Evolutionary conservation across 352 stramenopile species (phyloP), one percentile per base, ranked within the genome.

Genomic region (Plasmopara muralis): DNA sequence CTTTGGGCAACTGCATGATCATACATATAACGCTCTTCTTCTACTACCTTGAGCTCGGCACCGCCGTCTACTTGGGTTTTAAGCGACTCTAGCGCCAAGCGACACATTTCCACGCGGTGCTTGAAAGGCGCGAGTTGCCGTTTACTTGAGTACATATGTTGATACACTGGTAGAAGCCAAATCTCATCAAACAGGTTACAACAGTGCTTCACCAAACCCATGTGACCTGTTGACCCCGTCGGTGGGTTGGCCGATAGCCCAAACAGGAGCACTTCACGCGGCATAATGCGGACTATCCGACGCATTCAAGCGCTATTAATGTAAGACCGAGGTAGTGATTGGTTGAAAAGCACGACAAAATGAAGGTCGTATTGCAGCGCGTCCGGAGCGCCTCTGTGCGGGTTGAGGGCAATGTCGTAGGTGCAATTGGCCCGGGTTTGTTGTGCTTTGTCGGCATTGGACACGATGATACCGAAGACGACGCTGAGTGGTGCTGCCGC

Each of bases 81-180:
- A 6, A 91, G 58, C 29, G 64, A 55, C 13, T 70, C 48, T 42
- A 88, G 52, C 1, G 64, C 80, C 20, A 95, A 62, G 16, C 67
- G 58, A 68, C 77, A 83, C 80, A 96, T 88, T 13, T 54, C 47
- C 20, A 94, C 47, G 50, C 86, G 80, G 50, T 93, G 64, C 5
- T 74, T 50, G 62, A 95, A 95, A 3, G 73, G 59, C 33, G 77
- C 83, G 41, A 96, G 74, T 40, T 77, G 46, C 33, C 70, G 68
- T 68, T 96, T 96, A 48, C 51, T 78, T 18, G 68, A 74, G 62
- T 88, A 95, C 50, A 95, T 94, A 65, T 96, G 86, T 53, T 87
- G 78, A 58, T 89, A 95, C 49, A 96, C 86, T 9, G 86, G 86
- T 46, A 95, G 45, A n/a, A 96, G 50, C 86, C 86, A 96, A 34